Conservation (phyloP, 129 eudicot species). For the Dittrichia graveolens region DNA sequence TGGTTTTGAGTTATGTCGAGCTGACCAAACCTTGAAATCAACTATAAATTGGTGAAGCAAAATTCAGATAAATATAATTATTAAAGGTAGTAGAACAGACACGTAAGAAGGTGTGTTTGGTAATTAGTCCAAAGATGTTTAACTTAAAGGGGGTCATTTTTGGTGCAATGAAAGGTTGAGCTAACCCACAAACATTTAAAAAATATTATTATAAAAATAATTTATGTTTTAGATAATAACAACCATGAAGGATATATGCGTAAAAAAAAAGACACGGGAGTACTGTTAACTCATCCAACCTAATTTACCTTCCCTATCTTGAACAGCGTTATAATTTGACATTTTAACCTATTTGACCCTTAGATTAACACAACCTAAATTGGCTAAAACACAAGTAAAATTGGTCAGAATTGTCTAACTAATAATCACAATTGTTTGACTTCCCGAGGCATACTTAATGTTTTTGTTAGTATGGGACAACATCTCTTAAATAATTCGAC, state of each 20-base stretch:
- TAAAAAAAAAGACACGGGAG: too few species aligned
- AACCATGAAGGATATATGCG: too few species aligned
- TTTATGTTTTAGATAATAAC: too few species aligned
- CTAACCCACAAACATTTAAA: not conserved
- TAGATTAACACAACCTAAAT: not conserved
- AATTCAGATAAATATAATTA: constrained; percentile 6
- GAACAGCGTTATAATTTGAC: not conserved
- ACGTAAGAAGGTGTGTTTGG: not conserved
- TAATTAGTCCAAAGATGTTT: not conserved
- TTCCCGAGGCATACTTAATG: not conserved
- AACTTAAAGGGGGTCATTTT: not conserved
- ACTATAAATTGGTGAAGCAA: constrained; percentile 27
- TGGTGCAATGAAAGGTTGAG: not conserved
- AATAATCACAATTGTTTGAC: not conserved
- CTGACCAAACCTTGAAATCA: constrained; percentile 29
- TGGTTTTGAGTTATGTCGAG: constrained; percentile 31
- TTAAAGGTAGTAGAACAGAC: not conserved
- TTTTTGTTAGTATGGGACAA: too few species aligned
- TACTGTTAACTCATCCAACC: too few species aligned
- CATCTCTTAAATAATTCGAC: too few species aligned
- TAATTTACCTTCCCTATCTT: too few species aligned
- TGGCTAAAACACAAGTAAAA: not conserved
- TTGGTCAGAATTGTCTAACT: not conserved
- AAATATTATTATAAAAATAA: too few species aligned
- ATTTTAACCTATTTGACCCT: not conserved